Evolutionary conservation across 78 protist genomes (phyloP).

Genomic region (Cavenderia fasciculata): DNA sequence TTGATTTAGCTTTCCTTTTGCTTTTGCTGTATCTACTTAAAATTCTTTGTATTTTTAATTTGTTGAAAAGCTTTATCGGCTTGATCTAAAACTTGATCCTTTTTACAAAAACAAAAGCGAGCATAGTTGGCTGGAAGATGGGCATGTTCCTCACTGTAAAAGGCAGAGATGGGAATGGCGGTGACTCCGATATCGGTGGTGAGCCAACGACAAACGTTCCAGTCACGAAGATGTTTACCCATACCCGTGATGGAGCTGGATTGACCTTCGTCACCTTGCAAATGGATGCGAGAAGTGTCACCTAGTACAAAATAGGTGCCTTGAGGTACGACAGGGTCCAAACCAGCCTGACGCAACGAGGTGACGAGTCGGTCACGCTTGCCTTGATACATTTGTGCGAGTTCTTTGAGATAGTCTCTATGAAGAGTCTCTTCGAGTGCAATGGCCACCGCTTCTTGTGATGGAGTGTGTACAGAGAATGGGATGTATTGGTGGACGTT

Average conservation of each 20-base stretch:
- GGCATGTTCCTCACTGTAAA: constrained; percentile 77
- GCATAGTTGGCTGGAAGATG: constrained; percentile 34
- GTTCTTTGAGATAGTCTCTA: constrained; percentile 12
- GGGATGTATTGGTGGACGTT: constrained; percentile 66
- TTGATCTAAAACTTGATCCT: constrained; percentile 36
- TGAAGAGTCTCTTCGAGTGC: constrained; percentile 41
- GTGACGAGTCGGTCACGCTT: constrained; percentile 41
- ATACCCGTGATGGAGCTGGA: constrained; percentile 50
- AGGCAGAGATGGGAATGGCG: constrained; percentile 87
- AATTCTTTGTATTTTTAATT: background rate
- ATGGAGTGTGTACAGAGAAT: constrained; percentile 82
- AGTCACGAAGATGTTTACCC: constrained; percentile 60
- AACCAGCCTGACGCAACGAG: constrained; percentile 44
- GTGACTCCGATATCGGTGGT: constrained; percentile 86
- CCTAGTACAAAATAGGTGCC: constrained; percentile 79
- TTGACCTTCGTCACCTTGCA: constrained; percentile 46
- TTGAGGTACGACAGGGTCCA: constrained; percentile 67
- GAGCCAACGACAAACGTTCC: constrained; percentile 84
- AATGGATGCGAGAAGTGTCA: constrained; percentile 14
- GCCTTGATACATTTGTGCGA: background rate
- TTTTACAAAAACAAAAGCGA: constrained; percentile 78
- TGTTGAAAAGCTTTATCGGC: constrained; percentile 20
- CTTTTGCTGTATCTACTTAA: background rate
- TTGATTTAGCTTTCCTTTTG: constrained; percentile 1
- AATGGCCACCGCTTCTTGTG: constrained; percentile 85